phyloP scores from a whole-genome alignment of 306 rosid genomes.

The Pachyrhizus erosus region DNA sequence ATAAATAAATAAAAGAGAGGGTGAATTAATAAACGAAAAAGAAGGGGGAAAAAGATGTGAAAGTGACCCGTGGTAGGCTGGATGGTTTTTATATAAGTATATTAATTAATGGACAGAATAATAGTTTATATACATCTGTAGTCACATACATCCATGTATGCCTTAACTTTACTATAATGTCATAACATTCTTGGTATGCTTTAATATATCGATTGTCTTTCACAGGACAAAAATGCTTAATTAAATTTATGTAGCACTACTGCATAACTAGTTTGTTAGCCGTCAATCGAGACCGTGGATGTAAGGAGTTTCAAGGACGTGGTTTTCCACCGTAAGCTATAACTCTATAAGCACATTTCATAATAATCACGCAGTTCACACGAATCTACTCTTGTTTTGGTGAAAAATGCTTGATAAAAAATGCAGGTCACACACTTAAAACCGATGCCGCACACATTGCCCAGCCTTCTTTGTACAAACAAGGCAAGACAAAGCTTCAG shows the following conservation, averaged over 20 bases:
- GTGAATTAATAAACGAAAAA: too few relatives aligned
- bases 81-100: too few relatives aligned
- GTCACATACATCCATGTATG: too few relatives aligned
- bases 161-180: too few relatives aligned
- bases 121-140: too few relatives aligned
- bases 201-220: slow-evolving; percentile 8
- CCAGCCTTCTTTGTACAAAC: slow-evolving; percentile 3
- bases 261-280: slow-evolving; percentile 6
- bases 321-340: slow-evolving; percentile 10
- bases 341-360: slow-evolving; percentile 13
- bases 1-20: too few relatives aligned
- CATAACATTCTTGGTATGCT: not conserved
- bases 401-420: not conserved
- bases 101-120: too few relatives aligned
- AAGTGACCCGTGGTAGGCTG: too few relatives aligned
- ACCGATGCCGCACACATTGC: slow-evolving; percentile 10
- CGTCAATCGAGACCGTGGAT: not conserved
- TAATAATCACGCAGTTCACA: not conserved
- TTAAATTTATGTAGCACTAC: not conserved
- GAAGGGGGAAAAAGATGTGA: too few relatives aligned
- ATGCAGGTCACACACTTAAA: not conserved
- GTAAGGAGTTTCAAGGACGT: slow-evolving; percentile 10
- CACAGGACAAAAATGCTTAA: slow-evolving; percentile 2
- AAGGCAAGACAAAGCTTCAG: slow-evolving; percentile 14
- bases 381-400: slow-evolving; percentile 4